Base-by-base conservation (phyloP, 2,329 filamentous ascomycete genomes). In the Pseudonectria buxi region DNA sequence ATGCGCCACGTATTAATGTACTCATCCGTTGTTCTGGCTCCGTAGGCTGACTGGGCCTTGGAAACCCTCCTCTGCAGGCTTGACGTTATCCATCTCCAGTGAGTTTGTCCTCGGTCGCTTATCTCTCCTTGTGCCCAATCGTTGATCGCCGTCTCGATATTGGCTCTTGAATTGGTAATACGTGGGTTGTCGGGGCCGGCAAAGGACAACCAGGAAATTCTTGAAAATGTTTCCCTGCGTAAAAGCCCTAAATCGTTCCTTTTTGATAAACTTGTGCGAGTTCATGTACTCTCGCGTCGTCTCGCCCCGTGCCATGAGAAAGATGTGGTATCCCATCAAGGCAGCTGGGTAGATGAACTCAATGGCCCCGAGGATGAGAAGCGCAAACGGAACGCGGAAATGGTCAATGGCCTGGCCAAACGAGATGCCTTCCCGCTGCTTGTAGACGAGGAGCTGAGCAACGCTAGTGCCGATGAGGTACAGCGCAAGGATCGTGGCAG, bases 281-380 rank as follows among this genome's bases (percentile, higher is more conserved):
- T 94, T 95, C 46, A 98, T 78, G 59, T 95, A 95, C 62, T 98
- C 92, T 49, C 92, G 75, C 1, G 92, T 98, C 1, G 90, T 98
- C 67, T 98, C 90, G 32, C 90, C 92, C 24, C 90, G 75, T 6
- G 79, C 83, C 65, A 94, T 87, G 28, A 98, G 72, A 65, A 94
- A 95, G 30, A 96, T 57, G 62, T 98, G 92, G 58, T 98, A 98
- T 14, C 76, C 75, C 68, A 81, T 86, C 6, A 98, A 68, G 28
- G 87, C 86, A 27, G 81, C 76, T 1, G 90, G 90, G 59, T 98
- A 98, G 6, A 81, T 71, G 27, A 83, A 75, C 1, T 73, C 78
- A 27, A 98, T 46, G 30, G 87, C 63, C 7, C 81, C 83, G 55
- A 94, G 92, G 34, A 96, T 79, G 46, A 88, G 76, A 76, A 96